These are phyloP conservation scores for Leptomonas pyrrhocoris DNA, from an alignment of 208 protist species.

Conservation along the genomic window DNA sequence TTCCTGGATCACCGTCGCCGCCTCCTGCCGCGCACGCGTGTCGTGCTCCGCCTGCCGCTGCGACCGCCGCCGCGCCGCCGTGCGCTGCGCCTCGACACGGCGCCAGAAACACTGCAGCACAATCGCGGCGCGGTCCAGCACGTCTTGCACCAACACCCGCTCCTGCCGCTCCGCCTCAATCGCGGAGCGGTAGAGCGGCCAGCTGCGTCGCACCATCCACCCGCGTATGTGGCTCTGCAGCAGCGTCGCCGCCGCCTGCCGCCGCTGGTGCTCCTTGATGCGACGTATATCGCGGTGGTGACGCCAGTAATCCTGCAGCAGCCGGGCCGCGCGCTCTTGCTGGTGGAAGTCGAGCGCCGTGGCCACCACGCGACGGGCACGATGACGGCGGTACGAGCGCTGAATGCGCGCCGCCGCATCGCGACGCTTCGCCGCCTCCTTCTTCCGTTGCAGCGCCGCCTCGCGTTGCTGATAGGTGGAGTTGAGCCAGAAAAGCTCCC, in stretches of 20 bases:
- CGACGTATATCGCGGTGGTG: conserved; percentile 34
- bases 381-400: conserved; percentile 42
- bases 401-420: conserved; percentile 66
- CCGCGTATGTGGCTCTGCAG: conserved; percentile 77
- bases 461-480: conserved; percentile 48
- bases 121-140: conserved; percentile 66
- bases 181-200: conserved; percentile 39
- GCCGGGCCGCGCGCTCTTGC: conserved; percentile 33
- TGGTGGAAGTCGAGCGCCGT: conserved; percentile 10
- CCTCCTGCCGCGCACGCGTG: conserved; percentile 47
- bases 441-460: conserved; percentile 38
- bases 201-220: conserved; percentile 66
- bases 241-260: conserved; percentile 45
- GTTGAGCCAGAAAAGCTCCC: conserved; percentile 87
- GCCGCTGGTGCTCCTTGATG: conserved; percentile 33
- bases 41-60: conserved; percentile 26
- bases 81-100: conserved; percentile 34
- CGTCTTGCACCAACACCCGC: conserved; percentile 50
- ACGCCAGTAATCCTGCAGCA: conserved; percentile 69
- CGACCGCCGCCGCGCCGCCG: conserved; percentile 26
- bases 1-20: conserved; percentile 68
- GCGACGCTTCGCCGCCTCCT: conserved; percentile 20
- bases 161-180: conserved; percentile 38
- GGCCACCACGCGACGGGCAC: conserved; percentile 34
- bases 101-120: conserved; percentile 84